Conservation (phyloP, 2,329 filamentous ascomycete species). For the Bimuria novae-zelandiae region DNA sequence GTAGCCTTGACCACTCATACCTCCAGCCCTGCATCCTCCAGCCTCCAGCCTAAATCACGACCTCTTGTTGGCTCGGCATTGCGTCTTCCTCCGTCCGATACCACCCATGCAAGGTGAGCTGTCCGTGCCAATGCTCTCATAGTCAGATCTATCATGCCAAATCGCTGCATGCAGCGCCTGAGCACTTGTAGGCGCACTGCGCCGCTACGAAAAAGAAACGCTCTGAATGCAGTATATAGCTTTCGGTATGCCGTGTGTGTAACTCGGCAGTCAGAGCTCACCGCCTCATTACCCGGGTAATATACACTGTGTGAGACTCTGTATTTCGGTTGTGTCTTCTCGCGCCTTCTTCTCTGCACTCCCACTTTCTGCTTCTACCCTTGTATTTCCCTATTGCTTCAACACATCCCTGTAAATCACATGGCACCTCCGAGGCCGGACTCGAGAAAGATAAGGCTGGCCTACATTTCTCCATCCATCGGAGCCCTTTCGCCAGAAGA, state of each 20-base stretch:
- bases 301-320: neutral
- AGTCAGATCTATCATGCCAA: slow-evolving; percentile 9
- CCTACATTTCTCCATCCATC: neutral
- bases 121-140: slow-evolving; percentile 23
- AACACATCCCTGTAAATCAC: neutral
- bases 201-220: slow-evolving; percentile 17
- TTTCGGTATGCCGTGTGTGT: slow-evolving; percentile 20
- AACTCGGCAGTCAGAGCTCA: slow-evolving; percentile 11
- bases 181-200: slow-evolving; percentile 4
- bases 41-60: too few species aligned
- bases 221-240: slow-evolving; percentile 5
- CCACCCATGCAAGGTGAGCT: slow-evolving; percentile 11
- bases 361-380: neutral
- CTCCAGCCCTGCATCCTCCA: too few species aligned
- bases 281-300: slow-evolving; percentile 7
- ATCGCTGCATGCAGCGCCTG: slow-evolving; percentile 10
- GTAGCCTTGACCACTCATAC: too few species aligned
- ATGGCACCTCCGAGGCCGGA: slow-evolving; percentile 1
- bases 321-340: neutral
- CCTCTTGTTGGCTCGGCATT: too few species aligned
- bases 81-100: neutral
- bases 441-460: neutral
- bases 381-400: neutral
- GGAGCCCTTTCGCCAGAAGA: neutral
- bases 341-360: neutral